Base-by-base conservation (phyloP, 106 monocot genomes). In the Xerophyta viscosa region DNA sequence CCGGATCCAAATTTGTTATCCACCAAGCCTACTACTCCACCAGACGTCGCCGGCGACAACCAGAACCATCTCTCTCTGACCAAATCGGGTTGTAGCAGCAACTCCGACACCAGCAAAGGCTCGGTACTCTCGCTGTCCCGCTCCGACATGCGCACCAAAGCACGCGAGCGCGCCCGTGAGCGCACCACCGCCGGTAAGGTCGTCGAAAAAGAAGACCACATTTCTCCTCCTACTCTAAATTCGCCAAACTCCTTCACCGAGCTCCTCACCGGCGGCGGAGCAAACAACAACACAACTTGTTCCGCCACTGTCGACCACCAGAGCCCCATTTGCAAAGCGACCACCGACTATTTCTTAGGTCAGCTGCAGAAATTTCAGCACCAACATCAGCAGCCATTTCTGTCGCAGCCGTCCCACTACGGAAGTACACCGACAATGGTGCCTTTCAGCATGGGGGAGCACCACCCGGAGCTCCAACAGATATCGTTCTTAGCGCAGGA, bases 111-210 rank as follows among this genome's bases (percentile, higher is more conserved):
- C 0, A 89, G 89, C 47, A 89, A 85, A 53, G 85, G 85, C 0
- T 98, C 96, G 7, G 85, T 98, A 85, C 59, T 89, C 52, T 89
- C 96, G 2, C 78, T 96, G 15, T 89, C 89, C 10, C 61, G 85
- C 23, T 79, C 89, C 1, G 72, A 83, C 30, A 70, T 24, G 56
- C 76, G 82, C 3, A 56, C 76, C 20, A 89, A 86, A 61, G 89
- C 76, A 0, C 68, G 74, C 24, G 82, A 77, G 21, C 50, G 62
- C 10, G 74, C 77, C 8, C 57, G 82, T 23, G 88, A 81, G 41
- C 63, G 80, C 55, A 48, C 63, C 1, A 39, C 74, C 22, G 74
- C 55, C 8, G 73, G 67, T 6, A 81, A 67, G 45, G 77, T 68
- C 14, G 82, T 77, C 52, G 64, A 88, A 12, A 51, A 71, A 3